Percentiles rank a stretch among this genome's conserved stretches.
phyloP scores from a whole-genome alignment of 306 rosid species.

The Adenanthera pavonina region DNA sequence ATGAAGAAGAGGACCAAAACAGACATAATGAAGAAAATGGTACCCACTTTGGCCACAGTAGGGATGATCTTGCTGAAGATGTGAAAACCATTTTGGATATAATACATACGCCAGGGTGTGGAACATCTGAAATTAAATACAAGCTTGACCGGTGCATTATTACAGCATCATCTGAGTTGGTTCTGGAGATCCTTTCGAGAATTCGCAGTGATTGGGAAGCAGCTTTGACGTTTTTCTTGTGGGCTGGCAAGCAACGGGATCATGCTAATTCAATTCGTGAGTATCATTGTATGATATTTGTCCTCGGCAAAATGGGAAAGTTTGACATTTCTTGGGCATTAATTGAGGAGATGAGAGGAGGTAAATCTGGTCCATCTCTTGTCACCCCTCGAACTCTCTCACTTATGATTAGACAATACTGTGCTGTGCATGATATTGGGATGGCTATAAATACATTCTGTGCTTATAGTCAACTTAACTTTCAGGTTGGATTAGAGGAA shows the following conservation, averaged over 20 bases:
- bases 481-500: slow-evolving; percentile 63
- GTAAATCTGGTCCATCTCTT: slow-evolving; percentile 49
- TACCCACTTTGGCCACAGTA: slow-evolving; percentile 23
- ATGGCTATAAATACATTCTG: slow-evolving; percentile 78
- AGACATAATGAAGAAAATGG: slow-evolving; percentile 34
- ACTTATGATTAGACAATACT: slow-evolving; percentile 81
- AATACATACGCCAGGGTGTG: slow-evolving; percentile 44
- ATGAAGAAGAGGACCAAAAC: background rate
- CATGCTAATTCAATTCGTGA: slow-evolving; percentile 68
- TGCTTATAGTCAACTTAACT: slow-evolving; percentile 61
- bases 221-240: slow-evolving; percentile 81
- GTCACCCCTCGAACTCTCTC: slow-evolving; percentile 75
- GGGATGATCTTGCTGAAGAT: slow-evolving; percentile 51
- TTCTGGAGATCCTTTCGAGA: slow-evolving; percentile 70
- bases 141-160: slow-evolving; percentile 66
- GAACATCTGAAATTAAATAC: slow-evolving; percentile 45
- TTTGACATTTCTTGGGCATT: slow-evolving; percentile 87
- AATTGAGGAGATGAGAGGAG: slow-evolving; percentile 75
- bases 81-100: slow-evolving; percentile 61
- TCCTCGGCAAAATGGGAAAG: slow-evolving; percentile 86
- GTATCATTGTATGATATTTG: slow-evolving; percentile 80
- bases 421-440: slow-evolving; percentile 77
- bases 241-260: slow-evolving; percentile 79
- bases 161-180: slow-evolving; percentile 63
- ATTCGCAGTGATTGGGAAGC: slow-evolving; percentile 84